Evolutionary conservation across 208 protist species (phyloP).

Genomic region (Trypanosoma cruzi): DNA sequence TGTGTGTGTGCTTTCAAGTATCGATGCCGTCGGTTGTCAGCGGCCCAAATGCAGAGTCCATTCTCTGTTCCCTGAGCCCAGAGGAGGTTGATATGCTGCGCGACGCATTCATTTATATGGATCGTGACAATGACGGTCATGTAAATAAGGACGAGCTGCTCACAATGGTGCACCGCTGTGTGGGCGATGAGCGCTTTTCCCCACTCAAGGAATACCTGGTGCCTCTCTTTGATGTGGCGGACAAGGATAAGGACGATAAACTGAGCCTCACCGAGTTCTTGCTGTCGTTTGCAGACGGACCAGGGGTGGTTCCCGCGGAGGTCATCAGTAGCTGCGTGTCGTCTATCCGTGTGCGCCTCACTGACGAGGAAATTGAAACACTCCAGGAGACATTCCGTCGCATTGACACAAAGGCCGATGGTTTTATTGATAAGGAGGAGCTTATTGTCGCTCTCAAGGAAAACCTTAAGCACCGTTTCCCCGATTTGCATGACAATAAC

Average conservation of each 20-base stretch:
- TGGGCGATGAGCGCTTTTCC: slow-evolving; percentile 51
- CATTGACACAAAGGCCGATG: slow-evolving; percentile 75
- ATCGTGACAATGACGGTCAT: slow-evolving; percentile 80
- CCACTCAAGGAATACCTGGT: slow-evolving; percentile 62
- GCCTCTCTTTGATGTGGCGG: slow-evolving; percentile 74
- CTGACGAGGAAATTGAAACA: slow-evolving; percentile 74
- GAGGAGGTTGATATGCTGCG: slow-evolving; percentile 90
- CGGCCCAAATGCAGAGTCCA: slow-evolving; percentile 31
- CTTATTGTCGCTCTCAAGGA: slow-evolving; percentile 54
- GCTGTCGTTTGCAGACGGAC: slow-evolving; percentile 70
- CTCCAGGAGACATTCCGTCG: slow-evolving; percentile 74
- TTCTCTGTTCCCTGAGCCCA: slow-evolving; percentile 50
- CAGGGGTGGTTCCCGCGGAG: slow-evolving; percentile 85
- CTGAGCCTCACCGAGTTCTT: slow-evolving; percentile 81
- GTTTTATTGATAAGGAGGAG: slow-evolving; percentile 72
- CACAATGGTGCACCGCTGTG: slow-evolving; percentile 38
- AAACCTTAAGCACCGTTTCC: slow-evolving; percentile 54
- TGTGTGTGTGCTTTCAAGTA: neutral
- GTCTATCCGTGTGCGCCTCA: slow-evolving; percentile 71
- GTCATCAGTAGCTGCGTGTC: slow-evolving; percentile 82
- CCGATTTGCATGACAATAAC: slow-evolving; percentile 62
- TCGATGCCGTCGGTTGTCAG: slow-evolving; percentile 6
- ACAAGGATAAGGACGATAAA: slow-evolving; percentile 66
- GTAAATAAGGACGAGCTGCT: slow-evolving; percentile 60
- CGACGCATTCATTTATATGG: slow-evolving; percentile 90